Evolutionary conservation across 2,329 filamentous ascomycete genomes (phyloP).

Genomic region (Bretziella fagacearum): DNA sequence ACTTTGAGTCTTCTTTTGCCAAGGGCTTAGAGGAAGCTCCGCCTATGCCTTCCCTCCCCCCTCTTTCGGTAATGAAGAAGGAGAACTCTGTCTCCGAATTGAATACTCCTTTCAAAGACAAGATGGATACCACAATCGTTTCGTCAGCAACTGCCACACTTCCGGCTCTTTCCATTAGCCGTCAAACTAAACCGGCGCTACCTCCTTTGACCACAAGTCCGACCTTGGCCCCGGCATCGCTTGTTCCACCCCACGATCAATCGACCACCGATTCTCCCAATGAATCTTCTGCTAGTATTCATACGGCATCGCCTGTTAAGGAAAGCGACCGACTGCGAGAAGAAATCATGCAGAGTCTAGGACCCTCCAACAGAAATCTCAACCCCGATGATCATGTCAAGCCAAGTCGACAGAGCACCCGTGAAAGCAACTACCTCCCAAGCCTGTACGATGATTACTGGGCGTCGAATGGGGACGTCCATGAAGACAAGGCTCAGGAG

Average conservation of each 20-base stretch:
- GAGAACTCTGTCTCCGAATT: not conserved
- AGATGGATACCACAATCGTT: not conserved
- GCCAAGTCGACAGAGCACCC: constrained; percentile 13
- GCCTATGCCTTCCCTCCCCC: constrained; percentile 17
- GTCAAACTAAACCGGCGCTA: not conserved
- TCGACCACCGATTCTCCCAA: constrained; percentile 4
- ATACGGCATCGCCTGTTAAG: constrained; percentile 36
- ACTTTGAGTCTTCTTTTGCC: constrained; percentile 24
- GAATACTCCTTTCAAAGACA: not conserved
- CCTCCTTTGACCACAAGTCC: constrained; percentile 10
- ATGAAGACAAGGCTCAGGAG: not conserved
- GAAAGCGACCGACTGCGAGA: constrained; percentile 56
- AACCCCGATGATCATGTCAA: not conserved
- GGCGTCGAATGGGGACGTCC: constrained; percentile 24
- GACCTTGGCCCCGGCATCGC: constrained; percentile 1
- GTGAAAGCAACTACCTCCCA: constrained; percentile 47
- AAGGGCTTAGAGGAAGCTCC: constrained; percentile 15
- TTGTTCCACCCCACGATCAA: not conserved
- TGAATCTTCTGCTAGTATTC: constrained; percentile 8
- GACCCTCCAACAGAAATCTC: constrained; percentile 22
- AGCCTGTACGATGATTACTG: constrained; percentile 54
- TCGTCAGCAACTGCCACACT: not conserved
- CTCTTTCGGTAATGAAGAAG: constrained; percentile 2
- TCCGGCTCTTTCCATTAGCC: not conserved
- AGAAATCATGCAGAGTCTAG: constrained; percentile 57